Evolutionary conservation across 371 early-diverging fungal genomes (phyloP), one percentile per base, ranked within the genome.

Genomic region (Capniomyces stellatus): DNA sequence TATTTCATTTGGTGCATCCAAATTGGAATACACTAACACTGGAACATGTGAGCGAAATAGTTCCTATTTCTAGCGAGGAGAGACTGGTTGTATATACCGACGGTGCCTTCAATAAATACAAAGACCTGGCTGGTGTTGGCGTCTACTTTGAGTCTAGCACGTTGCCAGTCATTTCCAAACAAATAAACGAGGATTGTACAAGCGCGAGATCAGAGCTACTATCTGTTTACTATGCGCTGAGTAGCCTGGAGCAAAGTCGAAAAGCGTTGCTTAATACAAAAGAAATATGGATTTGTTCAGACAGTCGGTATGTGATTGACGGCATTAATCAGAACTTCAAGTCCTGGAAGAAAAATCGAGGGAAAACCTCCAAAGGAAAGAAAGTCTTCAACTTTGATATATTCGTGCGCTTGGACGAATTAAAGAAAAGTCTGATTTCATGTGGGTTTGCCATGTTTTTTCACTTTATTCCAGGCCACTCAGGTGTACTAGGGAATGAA

Each of bases 251-350:
- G 15, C 49, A 3, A 4, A 46, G 25, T 13, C 18, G n/a, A 8
- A 12, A 44, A 44, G 27, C 46, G 4, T 44, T 19, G 21, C 46
- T 8, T 29, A 29, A 44, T 39, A 18, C 13, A 46, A 30, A 35
- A 22, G 67, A 66, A 40, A 54, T 66, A 3, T 66, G 67, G 67
- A 47, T 66, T 2, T 61, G 63, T 51, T 62, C 67, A 12, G 67
- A 66, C 40, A 66, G 67, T 58, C 49, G 58, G 43, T 66, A 65
- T 23, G 67, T 58, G 6, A 66, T 66, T 23, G 63, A 66, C n/a
- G 67, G 62, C 0, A 58, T 62, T 39, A 66, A 65, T 13, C 35
- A 63, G 21, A 39, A 66, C 30, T 55, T 54, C 30, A 58, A 60
- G 42, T 35, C 58, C 13, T 66, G 67, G 67, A 49, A 54, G 40